Evolutionary conservation across 306 rosid genomes (phyloP).

Genomic region (Fragaria vesca): DNA sequence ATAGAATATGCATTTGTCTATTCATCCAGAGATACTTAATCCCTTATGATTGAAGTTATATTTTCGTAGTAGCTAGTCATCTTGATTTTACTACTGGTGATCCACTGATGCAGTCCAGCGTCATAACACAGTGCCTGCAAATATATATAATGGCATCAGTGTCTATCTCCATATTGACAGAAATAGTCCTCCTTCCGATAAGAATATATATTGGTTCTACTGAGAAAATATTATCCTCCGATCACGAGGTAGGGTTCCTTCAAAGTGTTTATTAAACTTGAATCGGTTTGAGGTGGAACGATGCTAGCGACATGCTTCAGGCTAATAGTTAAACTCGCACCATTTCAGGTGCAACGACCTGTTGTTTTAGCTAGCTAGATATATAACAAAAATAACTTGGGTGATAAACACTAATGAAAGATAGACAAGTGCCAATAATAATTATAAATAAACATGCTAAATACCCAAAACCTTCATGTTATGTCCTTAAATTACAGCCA

Average conservation of each 20-base stretch:
- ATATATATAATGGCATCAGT: not conserved
- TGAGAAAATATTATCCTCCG: not conserved
- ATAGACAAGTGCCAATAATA: no score
- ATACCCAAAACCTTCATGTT: no score
- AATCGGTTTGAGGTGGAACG: no score
- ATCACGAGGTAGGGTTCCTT: not conserved
- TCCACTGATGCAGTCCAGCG: not conserved
- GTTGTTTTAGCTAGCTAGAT: no score
- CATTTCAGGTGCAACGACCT: not conserved
- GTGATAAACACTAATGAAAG: no score
- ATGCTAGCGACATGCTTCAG: no score
- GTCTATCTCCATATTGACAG: not conserved
- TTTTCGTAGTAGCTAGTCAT: not conserved
- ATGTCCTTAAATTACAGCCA: no score
- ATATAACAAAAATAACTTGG: no score
- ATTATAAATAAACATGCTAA: no score
- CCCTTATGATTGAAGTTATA: not conserved
- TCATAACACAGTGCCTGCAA: not conserved
- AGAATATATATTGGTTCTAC: constrained; percentile 3
- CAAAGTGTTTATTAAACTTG: not conserved
- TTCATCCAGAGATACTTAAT: not conserved
- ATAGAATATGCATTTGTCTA: not conserved
- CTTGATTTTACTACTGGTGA: not conserved
- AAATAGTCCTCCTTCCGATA: constrained; percentile 8
- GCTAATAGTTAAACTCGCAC: not conserved